Evolutionary conservation across 1,284 basidiomycete species (phyloP), one percentile per base, ranked within the genome.

Genomic region (Cryptococcus neoformans): DNA sequence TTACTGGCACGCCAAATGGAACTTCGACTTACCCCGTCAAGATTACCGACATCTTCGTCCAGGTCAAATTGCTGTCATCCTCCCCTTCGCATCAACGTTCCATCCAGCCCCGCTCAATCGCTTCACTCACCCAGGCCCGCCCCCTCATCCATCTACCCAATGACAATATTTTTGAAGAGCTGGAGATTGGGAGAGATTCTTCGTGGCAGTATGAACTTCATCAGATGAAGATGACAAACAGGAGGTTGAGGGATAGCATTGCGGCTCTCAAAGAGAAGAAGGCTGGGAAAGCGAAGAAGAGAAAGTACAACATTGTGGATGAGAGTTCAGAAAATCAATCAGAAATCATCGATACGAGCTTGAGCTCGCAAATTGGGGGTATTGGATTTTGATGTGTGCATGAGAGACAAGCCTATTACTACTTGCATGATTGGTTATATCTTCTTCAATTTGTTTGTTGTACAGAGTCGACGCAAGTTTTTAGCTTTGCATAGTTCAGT

Each of bases 151-250:
- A 75, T 68, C 57, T 63, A 39, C 77, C 81, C 44, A 35, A 57
- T 42, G 1, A 76, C 68, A 85, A 88, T 62, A 75, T 92, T 8
- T 92, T 91, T 64, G 84, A 84, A 48, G 89, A 90, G 72, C 81
- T 92, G 17, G 85, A 87, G 47, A 81, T 82, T 0, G 73, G 77
- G 7, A 78, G 86, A 10, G 84, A 82, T 17, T 86, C 87, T 41
- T 90, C 87, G 62, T 95, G 92, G 92, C 91, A 93, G 76, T 94
- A 92, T 69, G 91, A 93, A 78, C 80, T 95, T 40, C 88, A 92
- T 76, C 89, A 92, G 77, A 81, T 93, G 64, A 83, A 85, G 70
- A 85, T 85, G 66, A 81, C 83, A 53, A 94, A 95, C 70, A 81
- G 85, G 71, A 79, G 86, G 62, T 67, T 94, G 53, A 77, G 78